Percentiles rank a stretch among this genome's conserved stretches.
Evolutionary conservation across 495 filamentous ascomycete species (phyloP).

Genomic region (Xylaria intraflava): DNA sequence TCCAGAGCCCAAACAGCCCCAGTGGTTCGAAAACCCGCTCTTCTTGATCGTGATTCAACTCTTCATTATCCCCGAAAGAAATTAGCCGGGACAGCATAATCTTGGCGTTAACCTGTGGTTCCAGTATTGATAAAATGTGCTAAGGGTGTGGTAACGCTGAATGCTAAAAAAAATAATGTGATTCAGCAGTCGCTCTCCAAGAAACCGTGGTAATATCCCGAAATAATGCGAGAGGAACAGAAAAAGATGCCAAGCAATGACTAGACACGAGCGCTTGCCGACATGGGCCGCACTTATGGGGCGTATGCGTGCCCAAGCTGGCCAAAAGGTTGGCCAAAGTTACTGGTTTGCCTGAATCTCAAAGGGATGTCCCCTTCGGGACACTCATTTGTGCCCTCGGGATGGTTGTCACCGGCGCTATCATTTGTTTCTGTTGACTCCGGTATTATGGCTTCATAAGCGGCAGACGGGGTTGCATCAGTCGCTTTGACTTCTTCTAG

Average conservation of each 20-base stretch:
- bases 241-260: neutral
- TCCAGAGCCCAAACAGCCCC: too few relatives aligned
- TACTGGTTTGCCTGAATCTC: slow-evolving; percentile 52
- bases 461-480: slow-evolving; percentile 32
- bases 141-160: too few relatives aligned
- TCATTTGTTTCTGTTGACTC: neutral
- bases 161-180: neutral
- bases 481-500: slow-evolving; percentile 34
- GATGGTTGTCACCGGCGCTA: slow-evolving; percentile 12
- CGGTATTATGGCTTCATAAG: slow-evolving; percentile 17
- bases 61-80: too few relatives aligned
- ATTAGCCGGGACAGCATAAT: too few relatives aligned
- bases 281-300: neutral
- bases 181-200: neutral
- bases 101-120: too few relatives aligned
- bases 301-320: slow-evolving; percentile 12
- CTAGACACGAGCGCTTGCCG: too few relatives aligned
- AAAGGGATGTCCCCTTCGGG: slow-evolving; percentile 50
- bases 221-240: neutral
- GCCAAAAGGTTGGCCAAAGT: slow-evolving; percentile 47
- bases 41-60: too few relatives aligned
- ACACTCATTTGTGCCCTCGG: slow-evolving; percentile 20
- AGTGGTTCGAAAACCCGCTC: too few relatives aligned
- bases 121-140: too few relatives aligned
- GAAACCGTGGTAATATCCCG: neutral